Evolutionary conservation across 305 asterid species (phyloP), one percentile per base, ranked within the genome.

Genomic region (Coffea humblotiana): DNA sequence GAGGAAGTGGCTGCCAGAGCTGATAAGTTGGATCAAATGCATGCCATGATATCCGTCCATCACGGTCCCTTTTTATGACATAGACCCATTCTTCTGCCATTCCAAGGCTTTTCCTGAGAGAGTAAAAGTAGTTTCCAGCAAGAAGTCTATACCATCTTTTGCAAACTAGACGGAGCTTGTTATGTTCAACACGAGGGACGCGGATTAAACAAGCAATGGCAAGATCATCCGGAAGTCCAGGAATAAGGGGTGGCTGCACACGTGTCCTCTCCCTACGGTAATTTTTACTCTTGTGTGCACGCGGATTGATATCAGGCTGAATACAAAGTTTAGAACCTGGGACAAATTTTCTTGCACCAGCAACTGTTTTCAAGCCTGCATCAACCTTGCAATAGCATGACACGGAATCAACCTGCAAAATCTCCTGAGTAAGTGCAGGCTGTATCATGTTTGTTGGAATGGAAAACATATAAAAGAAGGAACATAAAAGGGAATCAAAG

Each of bases 71-170:
- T 86, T 95, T 95, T 56, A 94, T 81, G 78, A 92, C 97, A 6
- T 92, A 95, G 8, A 94, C 97, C 99, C 99, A 95, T 84, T 94
- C 99, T 82, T 95, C 99, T 0, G 97, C 97, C 96, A 95, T 92
- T 29, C 99, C 98, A 65, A 91, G 96, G 84, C 90, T 91, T 82
- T 90, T 95, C 77, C 99, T 82, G 6, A 92, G 97, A 56, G 99
- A 92, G 85, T 95, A 95, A 84, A 94, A 95, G 82, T 88, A 96
- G 79, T 96, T 96, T 37, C 99, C 97, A 13, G 98, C 97, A 1
- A 96, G 87, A 80, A 96, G 98, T 51, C 92, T 92, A 88, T 87
- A 87, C 99, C 99, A 96, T 77, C 94, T 88, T 84, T 95, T 95
- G 96, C 97, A 94, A 77, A 95, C 97, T 54, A 95, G 88, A 73